Evolutionary conservation across 208 protist genomes (phyloP).

Genomic region (Trichomonas vaginalis): DNA sequence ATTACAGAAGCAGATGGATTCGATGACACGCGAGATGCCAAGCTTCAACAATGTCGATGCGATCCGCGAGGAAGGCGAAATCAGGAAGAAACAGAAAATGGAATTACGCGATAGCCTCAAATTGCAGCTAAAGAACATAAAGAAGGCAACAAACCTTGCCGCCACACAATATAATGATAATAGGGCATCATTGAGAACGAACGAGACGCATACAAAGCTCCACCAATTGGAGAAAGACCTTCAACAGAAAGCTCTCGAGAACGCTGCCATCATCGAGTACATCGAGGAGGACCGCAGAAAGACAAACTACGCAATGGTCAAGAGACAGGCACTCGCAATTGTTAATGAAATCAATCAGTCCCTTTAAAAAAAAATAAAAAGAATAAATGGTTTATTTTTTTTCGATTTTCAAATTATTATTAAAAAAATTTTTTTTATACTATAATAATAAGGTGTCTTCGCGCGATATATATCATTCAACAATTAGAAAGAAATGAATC

Average conservation of each 20-base stretch:
- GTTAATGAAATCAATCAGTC: not conserved
- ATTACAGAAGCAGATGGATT: not conserved
- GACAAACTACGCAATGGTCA: not conserved
- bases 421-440: no score
- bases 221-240: not conserved
- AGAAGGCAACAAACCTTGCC: not conserved
- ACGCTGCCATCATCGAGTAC: not conserved
- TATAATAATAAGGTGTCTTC: no score
- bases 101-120: not conserved
- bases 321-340: not conserved
- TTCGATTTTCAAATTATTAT: no score
- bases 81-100: not conserved
- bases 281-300: not conserved
- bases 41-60: not conserved
- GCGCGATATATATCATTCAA: no score
- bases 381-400: no score
- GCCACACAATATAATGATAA: not conserved
- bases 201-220: not conserved
- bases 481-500: no score
- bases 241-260: not conserved
- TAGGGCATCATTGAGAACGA: not conserved
- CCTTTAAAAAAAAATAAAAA: not conserved
- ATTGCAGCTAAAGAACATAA: not conserved
- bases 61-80: not conserved
- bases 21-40: not conserved